Evolutionary conservation across 2,329 filamentous ascomycete species (phyloP).

Genomic region (Alternaria panax): DNA sequence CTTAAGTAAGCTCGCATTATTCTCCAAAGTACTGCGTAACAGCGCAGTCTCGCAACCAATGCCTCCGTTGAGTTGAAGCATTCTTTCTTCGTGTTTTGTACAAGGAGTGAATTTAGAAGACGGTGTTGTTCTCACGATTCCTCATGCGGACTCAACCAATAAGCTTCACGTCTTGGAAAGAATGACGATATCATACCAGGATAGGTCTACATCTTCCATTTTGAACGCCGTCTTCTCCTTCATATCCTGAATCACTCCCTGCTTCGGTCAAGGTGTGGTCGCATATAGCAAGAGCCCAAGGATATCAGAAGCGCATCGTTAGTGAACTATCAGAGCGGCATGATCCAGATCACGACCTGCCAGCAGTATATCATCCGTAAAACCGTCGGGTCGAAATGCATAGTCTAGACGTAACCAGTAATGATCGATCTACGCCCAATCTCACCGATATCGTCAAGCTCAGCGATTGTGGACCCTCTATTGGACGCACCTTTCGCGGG

Average conservation of each 20-base stretch:
- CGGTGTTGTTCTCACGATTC: too few species aligned
- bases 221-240: too few species aligned
- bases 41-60: not conserved
- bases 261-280: too few species aligned
- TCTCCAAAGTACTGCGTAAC: not conserved
- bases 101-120: not conserved
- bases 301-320: not conserved
- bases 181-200: too few species aligned
- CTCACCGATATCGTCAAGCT: constrained; percentile 10
- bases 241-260: too few species aligned
- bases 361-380: not conserved
- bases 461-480: not conserved
- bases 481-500: not conserved
- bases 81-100: not conserved
- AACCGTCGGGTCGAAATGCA: not conserved
- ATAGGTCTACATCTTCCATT: too few species aligned
- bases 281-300: too few species aligned
- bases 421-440: not conserved
- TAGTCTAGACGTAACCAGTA: not conserved
- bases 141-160: too few species aligned
- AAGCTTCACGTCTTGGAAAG: too few species aligned
- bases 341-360: not conserved
- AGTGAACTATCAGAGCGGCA: not conserved
- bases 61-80: not conserved
- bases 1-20: not conserved